Conservation (phyloP, 768 basidiomycete genomes). For the Ephemerocybe angulata region DNA sequence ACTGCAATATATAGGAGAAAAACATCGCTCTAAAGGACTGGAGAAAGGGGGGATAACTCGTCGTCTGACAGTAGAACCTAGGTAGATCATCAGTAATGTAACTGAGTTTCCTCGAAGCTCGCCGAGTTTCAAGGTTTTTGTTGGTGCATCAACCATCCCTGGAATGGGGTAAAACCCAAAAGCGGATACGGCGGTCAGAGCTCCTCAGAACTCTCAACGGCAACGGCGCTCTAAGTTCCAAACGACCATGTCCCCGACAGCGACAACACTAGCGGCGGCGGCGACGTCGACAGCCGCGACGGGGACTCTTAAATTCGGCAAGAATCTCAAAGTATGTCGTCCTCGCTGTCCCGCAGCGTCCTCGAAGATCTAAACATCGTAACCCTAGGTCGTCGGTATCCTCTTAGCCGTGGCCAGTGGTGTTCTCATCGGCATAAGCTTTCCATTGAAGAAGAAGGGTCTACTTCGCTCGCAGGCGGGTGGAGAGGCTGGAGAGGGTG, state of each 20-base stretch:
- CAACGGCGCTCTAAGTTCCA: neutral
- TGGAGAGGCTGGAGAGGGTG: conserved; percentile 76
- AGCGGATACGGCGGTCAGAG: neutral
- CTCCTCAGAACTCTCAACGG: neutral
- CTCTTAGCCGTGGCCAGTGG: conserved; percentile 76
- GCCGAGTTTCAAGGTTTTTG: neutral
- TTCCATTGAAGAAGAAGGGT: conserved; percentile 99
- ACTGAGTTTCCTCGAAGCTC: too few relatives aligned
- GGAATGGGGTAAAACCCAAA: neutral
- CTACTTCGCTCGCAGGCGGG: conserved; percentile 78
- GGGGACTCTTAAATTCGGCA: conserved; percentile 32
- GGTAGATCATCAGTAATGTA: too few relatives aligned
- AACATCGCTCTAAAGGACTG: too few relatives aligned
- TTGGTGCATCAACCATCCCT: neutral
- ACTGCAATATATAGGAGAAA: too few relatives aligned
- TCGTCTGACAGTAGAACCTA: too few relatives aligned
- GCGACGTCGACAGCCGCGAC: conserved; percentile 38
- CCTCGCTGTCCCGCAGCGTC: neutral
- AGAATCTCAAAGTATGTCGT: conserved; percentile 51
- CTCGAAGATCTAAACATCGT: conserved; percentile 2
- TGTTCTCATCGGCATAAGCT: conserved; percentile 84
- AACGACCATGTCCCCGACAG: conserved; percentile 30
- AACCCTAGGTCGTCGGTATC: conserved; percentile 68
- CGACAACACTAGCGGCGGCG: conserved; percentile 31
- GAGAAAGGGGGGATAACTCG: too few relatives aligned